phyloP scores from a whole-genome alignment of 495 filamentous ascomycete genomes.

The Lasiosphaeris hirsuta region DNA sequence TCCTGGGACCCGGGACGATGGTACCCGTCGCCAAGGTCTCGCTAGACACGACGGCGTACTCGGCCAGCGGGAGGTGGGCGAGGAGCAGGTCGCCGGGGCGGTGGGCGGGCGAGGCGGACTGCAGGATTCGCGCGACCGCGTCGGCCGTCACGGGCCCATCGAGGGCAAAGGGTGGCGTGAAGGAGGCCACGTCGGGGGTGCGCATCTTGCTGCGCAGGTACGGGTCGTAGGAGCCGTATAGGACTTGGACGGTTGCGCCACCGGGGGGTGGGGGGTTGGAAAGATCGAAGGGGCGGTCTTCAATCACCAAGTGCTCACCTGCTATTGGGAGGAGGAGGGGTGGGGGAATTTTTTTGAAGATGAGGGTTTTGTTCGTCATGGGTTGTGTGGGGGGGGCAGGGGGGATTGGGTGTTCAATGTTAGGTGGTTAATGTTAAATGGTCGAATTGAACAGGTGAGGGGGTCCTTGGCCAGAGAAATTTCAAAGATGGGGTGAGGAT shows the following conservation, averaged over 20 bases:
- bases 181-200: conserved; percentile 73
- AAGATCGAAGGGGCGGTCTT: conserved; percentile 56
- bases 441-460: too few species aligned
- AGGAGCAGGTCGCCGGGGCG: conserved; percentile 43
- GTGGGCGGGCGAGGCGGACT: conserved; percentile 52
- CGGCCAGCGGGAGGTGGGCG: conserved; percentile 30
- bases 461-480: too few species aligned
- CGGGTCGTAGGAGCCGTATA: conserved; percentile 51
- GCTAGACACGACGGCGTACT: background rate
- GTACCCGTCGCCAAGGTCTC: conserved; percentile 34
- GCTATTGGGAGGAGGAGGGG: conserved; percentile 62
- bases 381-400: too few species aligned
- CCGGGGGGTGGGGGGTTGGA: conserved; percentile 22
- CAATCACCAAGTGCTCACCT: conserved; percentile 64
- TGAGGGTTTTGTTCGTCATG: conserved; percentile 64
- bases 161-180: conserved; percentile 53
- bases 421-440: too few species aligned
- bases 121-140: conserved; percentile 58
- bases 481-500: too few species aligned
- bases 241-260: conserved; percentile 18
- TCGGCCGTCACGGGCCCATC: conserved; percentile 55
- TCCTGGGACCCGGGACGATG: conserved; percentile 55
- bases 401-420: too few species aligned
- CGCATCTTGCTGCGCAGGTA: conserved; percentile 68
- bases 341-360: conserved; percentile 68